Evolutionary conservation across 2,329 filamentous ascomycete genomes (phyloP).

Genomic region (Alternaria rosae): DNA sequence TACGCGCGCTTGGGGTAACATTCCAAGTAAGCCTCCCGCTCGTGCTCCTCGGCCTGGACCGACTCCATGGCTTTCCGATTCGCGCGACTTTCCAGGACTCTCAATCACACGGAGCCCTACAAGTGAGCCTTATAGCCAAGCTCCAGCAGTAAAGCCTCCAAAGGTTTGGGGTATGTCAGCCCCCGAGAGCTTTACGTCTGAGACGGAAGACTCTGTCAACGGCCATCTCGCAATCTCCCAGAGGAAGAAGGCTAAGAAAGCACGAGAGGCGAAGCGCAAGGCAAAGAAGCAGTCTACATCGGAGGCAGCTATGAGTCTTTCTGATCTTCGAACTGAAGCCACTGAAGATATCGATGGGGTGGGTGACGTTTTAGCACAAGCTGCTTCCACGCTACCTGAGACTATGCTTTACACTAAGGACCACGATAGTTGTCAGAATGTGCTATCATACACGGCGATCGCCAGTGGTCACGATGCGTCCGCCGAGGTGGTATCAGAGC

Average conservation of each 20-base stretch:
- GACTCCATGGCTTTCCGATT: not conserved
- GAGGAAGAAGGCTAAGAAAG: slow-evolving; percentile 37
- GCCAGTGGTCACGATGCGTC: not conserved
- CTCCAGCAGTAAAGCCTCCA: slow-evolving; percentile 3
- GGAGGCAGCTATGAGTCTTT: not conserved
- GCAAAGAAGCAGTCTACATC: slow-evolving; percentile 21
- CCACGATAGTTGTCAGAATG: not conserved
- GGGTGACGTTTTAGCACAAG: not conserved
- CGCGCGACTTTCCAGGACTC: not conserved
- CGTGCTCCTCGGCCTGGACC: not conserved
- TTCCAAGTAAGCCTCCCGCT: not conserved
- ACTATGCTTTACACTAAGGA: not conserved
- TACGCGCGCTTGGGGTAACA: slow-evolving; percentile 4
- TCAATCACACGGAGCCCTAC: not conserved
- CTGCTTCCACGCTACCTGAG: not conserved
- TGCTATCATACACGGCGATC: not conserved
- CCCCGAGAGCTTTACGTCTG: slow-evolving; percentile 9
- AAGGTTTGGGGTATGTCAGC: not conserved
- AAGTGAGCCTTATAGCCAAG: not conserved
- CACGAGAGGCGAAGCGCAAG: slow-evolving; percentile 28
- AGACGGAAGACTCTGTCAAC: not conserved
- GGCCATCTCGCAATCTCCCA: slow-evolving; percentile 21
- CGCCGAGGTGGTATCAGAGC: not conserved
- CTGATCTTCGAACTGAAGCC: not conserved
- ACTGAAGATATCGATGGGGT: not conserved